Evolutionary conservation across 169 alveolate species (phyloP).

Genomic region (Cryptosporidium baileyi): DNA sequence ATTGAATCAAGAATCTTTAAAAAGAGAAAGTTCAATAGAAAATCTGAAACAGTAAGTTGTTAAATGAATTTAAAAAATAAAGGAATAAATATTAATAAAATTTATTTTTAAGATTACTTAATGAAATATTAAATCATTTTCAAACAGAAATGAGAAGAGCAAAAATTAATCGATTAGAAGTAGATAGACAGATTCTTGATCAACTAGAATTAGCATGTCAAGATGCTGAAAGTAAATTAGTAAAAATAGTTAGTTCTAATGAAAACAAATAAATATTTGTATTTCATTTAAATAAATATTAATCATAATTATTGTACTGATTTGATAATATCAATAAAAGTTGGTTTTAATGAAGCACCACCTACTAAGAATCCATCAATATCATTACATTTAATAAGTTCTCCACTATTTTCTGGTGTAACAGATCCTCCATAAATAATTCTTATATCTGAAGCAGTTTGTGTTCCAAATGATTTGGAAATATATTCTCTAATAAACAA

Average conservation of each 20-base stretch:
- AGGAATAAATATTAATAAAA: neutral
- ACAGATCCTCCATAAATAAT: constrained; percentile 99
- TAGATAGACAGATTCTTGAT: constrained; percentile 27
- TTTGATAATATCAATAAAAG: constrained; percentile 91
- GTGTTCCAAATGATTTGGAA: neutral
- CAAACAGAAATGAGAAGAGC: constrained; percentile 2
- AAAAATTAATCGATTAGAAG: neutral
- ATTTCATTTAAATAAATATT: neutral
- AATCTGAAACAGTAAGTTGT: constrained; percentile 41
- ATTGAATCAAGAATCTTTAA: neutral
- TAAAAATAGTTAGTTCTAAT: neutral
- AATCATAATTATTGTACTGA: constrained; percentile 73
- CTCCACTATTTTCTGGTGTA: constrained; percentile 92
- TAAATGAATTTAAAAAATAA: no score
- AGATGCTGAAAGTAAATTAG: constrained; percentile 36
- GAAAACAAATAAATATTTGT: neutral
- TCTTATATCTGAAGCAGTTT: constrained; percentile 71
- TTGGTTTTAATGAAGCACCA: constrained; percentile 97
- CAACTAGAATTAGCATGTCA: constrained; percentile 61
- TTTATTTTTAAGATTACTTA: neutral
- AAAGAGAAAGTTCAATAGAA: constrained; percentile 14
- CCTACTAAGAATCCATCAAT: constrained; percentile 99
- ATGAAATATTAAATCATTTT: constrained; percentile 33
- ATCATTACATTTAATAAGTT: constrained; percentile 88
- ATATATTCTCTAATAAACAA: constrained; percentile 45